Base-by-base conservation (phyloP, 371 early-diverging fungal species). In the Syncephalis fuscata region DNA sequence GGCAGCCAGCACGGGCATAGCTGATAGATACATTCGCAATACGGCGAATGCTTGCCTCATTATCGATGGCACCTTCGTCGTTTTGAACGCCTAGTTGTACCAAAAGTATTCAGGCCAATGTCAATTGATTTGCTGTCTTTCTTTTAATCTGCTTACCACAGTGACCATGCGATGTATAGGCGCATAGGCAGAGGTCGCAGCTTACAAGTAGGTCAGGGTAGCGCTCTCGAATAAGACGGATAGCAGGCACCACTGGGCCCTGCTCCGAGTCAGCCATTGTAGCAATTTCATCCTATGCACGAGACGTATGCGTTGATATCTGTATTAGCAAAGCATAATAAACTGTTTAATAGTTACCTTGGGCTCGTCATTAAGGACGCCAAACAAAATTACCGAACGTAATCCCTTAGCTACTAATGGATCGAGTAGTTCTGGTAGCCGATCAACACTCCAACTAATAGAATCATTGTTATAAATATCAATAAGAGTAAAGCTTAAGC, bases 151-250 rank as follows among this genome's bases (percentile, higher is more conserved):
- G 42, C 21, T 39, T 56, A 59, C 94, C 94, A 59, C 95, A 95
- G 63, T 95, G 94, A 3, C 97, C 97, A 64, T 95, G 96, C 17
- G 68, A 68, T 2, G 97, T 95, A 67, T 88, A 97, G 41, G 85
- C 92, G 65, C 97, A 97, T 9, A 97, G 65, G 55, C 97, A 97
- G n/a, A 95, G 79, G 62, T 97, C 97, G 63, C 90, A 88, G 16
- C 83, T 85, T 19, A 97, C 76, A 40, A 88, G 73, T 11, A 97
- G 61, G 4, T 70, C 56, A 0, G 95, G 92, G 65, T 84, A 97
- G 24, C 67, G 64, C 17, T 67, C 55, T 44, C 87, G 77, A 45
- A 97, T 63, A 19, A 88, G 55, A 44, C 74, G 66, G 54, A 93
- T 67, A 11, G 92, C 87, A 43, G 70, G 71, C 47, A 96, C 85